These are phyloP conservation scores for Bipolaris victoriae DNA, from an alignment of 2,329 filamentous ascomycete genomes.

Conservation along the genomic window DNA sequence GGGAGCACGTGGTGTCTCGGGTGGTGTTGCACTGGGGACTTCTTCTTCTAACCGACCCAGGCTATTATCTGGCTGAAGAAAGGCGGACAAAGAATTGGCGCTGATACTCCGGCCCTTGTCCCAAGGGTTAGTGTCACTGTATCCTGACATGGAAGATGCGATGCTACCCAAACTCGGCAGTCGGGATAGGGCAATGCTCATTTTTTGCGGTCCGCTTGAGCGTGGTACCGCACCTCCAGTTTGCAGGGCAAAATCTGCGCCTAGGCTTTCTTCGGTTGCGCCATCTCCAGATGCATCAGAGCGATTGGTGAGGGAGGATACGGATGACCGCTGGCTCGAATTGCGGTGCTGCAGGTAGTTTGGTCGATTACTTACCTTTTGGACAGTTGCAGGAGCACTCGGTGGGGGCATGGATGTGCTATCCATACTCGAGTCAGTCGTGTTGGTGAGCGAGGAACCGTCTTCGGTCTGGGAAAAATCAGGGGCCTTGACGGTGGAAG, in stretches of 20 bases:
- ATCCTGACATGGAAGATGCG: constrained; percentile 71
- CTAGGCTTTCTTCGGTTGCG: constrained; percentile 76
- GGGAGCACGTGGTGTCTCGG: constrained; percentile 73
- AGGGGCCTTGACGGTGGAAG: constrained; percentile 48
- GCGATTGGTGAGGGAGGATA: constrained; percentile 61
- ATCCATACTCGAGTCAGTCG: constrained; percentile 42
- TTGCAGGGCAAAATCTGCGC: constrained; percentile 81
- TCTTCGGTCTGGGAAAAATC: constrained; percentile 42
- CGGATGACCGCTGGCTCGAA: constrained; percentile 64
- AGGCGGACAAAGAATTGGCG: constrained; percentile 42
- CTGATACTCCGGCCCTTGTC: constrained; percentile 52
- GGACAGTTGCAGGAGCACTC: constrained; percentile 28
- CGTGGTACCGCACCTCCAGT: constrained; percentile 75
- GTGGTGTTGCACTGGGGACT: constrained; percentile 52
- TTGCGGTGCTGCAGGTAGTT: constrained; percentile 63
- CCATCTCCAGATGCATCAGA: constrained; percentile 64
- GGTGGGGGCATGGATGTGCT: constrained; percentile 29
- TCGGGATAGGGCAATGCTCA: constrained; percentile 68
- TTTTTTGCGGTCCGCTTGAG: constrained; percentile 45
- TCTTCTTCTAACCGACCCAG: constrained; percentile 68
- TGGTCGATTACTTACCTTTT: constrained; percentile 54
- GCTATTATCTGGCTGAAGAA: constrained; percentile 52
- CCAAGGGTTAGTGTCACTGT: constrained; percentile 55
- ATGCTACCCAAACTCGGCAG: constrained; percentile 90
- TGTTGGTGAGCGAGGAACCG: constrained; percentile 35